Conservation (phyloP, 768 basidiomycete species). For the Suillus alpinus region DNA sequence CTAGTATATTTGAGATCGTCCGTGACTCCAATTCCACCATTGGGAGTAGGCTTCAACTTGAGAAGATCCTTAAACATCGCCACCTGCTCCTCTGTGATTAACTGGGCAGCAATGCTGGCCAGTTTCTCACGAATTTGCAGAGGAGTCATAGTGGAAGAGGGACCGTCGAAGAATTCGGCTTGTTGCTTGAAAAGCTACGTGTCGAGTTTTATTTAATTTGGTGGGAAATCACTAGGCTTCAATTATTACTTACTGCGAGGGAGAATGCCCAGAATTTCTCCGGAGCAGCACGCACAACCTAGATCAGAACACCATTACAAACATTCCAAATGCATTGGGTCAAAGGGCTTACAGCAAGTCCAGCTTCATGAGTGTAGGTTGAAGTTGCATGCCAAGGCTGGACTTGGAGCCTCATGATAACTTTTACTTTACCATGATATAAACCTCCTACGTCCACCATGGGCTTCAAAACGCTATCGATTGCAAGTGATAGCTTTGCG, state of each 20-base stretch:
- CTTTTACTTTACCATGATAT: constrained; percentile 72
- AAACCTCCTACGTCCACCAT: constrained; percentile 54
- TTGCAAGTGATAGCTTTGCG: constrained; percentile 56
- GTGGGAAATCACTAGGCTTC: not conserved
- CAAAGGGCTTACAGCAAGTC: constrained; percentile 57
- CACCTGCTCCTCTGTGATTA: constrained; percentile 50
- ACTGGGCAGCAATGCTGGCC: constrained; percentile 50
- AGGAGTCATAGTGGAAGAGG: constrained; percentile 62
- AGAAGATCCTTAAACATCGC: constrained; percentile 61
- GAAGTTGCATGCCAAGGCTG: constrained; percentile 83
- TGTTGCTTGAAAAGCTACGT: constrained; percentile 75
- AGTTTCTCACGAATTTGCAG: constrained; percentile 75
- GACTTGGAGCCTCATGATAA: constrained; percentile 67
- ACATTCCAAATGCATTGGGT: not conserved
- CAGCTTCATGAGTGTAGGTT: constrained; percentile 77
- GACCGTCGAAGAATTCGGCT: constrained; percentile 77
- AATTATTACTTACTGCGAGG: constrained; percentile 43
- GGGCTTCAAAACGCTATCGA: constrained; percentile 62
- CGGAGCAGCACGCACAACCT: constrained; percentile 68
- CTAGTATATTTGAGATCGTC: constrained; percentile 89
- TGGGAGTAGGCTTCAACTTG: constrained; percentile 57
- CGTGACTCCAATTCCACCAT: constrained; percentile 81
- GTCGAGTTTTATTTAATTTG: not conserved
- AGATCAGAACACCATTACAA: not conserved
- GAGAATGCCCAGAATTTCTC: constrained; percentile 81